Evolutionary conservation across 78 protist species (phyloP).

Genomic region (slime mould (Dictyostelium discoideum)): DNA sequence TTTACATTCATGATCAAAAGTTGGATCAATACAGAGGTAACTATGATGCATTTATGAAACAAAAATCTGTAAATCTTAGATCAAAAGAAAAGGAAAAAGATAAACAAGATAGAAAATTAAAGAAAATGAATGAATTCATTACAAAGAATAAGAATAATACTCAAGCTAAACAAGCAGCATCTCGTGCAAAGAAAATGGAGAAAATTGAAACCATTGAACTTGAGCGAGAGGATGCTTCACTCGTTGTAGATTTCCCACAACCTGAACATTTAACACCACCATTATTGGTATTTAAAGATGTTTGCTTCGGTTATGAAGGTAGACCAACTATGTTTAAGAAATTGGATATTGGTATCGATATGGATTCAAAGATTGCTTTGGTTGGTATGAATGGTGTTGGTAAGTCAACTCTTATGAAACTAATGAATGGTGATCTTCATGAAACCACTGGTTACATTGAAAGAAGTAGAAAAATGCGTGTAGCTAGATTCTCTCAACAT

Average conservation of each 20-base stretch:
- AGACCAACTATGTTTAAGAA: constrained; percentile 81
- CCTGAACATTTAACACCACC: constrained; percentile 70
- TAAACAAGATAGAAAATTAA: constrained; percentile 46
- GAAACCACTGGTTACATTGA: constrained; percentile 87
- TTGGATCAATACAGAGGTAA: constrained; percentile 86
- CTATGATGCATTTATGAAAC: constrained; percentile 74
- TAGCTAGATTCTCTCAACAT: constrained; percentile 94
- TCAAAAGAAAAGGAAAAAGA: constrained; percentile 29
- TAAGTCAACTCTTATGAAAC: constrained; percentile 92
- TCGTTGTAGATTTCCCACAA: constrained; percentile 78
- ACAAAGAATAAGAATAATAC: constrained; percentile 34
- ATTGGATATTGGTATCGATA: constrained; percentile 85
- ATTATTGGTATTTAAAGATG: constrained; percentile 74
- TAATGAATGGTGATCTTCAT: constrained; percentile 90
- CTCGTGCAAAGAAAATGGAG: constrained; percentile 43
- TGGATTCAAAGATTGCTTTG: constrained; percentile 88
- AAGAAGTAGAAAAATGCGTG: constrained; percentile 69
- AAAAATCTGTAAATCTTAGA: background rate
- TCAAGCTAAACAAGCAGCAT: constrained; percentile 38
- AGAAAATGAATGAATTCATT: constrained; percentile 72
- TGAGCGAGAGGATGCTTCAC: constrained; percentile 49
- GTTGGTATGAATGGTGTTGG: constrained; percentile 98
- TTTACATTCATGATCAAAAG: constrained; percentile 85
- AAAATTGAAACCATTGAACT: constrained; percentile 51
- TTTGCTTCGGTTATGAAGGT: constrained; percentile 85